Conservation (phyloP, 768 basidiomycete genomes). For the Boletus rex-veris region DNA sequence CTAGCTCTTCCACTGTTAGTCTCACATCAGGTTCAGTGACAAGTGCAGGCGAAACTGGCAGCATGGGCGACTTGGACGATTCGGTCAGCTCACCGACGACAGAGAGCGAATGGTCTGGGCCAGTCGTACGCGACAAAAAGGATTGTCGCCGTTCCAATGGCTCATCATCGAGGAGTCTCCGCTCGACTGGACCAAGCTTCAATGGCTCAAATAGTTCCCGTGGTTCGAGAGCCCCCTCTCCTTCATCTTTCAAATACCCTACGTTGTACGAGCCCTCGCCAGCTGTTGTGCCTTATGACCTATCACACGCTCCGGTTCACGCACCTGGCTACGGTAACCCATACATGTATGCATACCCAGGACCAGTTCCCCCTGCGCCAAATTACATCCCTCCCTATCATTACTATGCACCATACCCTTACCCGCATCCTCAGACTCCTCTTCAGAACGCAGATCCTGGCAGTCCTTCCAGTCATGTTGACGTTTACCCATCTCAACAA, state of each 20-base stretch:
- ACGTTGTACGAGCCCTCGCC: constrained; percentile 63
- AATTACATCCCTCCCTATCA: constrained; percentile 40
- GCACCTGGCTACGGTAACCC: constrained; percentile 30
- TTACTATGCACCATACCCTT: constrained; percentile 49
- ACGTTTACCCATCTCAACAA: constrained; percentile 33
- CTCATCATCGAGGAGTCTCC: constrained; percentile 59
- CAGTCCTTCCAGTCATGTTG: constrained; percentile 25
- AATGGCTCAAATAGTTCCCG: constrained; percentile 61
- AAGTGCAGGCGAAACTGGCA: constrained; percentile 54
- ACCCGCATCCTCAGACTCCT: constrained; percentile 46
- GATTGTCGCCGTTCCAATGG: constrained; percentile 51
- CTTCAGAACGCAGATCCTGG: constrained; percentile 37
- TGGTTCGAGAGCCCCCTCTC: constrained; percentile 70
- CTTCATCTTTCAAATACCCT: constrained; percentile 67
- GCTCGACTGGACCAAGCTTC: constrained; percentile 49
- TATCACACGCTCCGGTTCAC: constrained; percentile 31
- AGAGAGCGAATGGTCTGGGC: constrained; percentile 78
- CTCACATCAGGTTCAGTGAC: constrained; percentile 65
- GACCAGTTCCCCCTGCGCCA: constrained; percentile 32
- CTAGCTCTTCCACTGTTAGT: constrained; percentile 73
- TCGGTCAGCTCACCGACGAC: constrained; percentile 68
- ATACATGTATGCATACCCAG: constrained; percentile 42
- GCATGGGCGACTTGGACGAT: constrained; percentile 64
- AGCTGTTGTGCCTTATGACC: constrained; percentile 27
- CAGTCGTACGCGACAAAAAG: constrained; percentile 53